Conservation (phyloP, 148 eudicot genomes). For the Rhododendron ferrugineum region DNA sequence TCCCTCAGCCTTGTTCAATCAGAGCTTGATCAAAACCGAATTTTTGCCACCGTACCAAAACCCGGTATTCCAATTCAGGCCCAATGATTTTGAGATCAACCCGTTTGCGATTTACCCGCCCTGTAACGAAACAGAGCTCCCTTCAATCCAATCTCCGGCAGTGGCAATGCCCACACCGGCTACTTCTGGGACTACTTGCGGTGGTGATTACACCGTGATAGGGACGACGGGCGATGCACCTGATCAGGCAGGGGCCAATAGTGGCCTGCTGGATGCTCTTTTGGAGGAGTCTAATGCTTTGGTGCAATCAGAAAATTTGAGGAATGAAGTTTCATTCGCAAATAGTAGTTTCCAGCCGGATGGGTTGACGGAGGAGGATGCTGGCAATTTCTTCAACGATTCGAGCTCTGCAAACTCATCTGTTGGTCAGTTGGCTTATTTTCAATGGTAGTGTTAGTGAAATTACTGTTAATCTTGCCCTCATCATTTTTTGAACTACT, state of each 20-base stretch:
- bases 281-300: constrained; percentile 56
- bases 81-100: neutral
- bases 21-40: neutral
- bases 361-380: neutral
- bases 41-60: neutral
- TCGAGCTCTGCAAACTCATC: constrained; percentile 45
- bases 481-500: neutral
- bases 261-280: constrained; percentile 74
- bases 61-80: neutral
- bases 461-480: neutral
- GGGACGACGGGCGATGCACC: neutral
- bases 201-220: neutral
- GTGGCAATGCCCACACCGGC: neutral
- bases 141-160: constrained; percentile 62
- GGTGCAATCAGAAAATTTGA: constrained; percentile 18
- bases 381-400: constrained; percentile 1
- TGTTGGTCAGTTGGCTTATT: constrained; percentile 35
- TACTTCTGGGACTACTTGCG: constrained; percentile 15
- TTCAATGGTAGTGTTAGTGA: neutral
- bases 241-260: constrained; percentile 26
- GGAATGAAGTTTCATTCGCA: constrained; percentile 9
- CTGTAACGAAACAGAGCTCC: constrained; percentile 42
- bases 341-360: neutral
- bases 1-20: constrained; percentile 2
- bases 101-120: neutral